phyloP scores from a whole-genome alignment of 2,329 filamentous ascomycete species.

The Dactylellina leptospora region DNA sequence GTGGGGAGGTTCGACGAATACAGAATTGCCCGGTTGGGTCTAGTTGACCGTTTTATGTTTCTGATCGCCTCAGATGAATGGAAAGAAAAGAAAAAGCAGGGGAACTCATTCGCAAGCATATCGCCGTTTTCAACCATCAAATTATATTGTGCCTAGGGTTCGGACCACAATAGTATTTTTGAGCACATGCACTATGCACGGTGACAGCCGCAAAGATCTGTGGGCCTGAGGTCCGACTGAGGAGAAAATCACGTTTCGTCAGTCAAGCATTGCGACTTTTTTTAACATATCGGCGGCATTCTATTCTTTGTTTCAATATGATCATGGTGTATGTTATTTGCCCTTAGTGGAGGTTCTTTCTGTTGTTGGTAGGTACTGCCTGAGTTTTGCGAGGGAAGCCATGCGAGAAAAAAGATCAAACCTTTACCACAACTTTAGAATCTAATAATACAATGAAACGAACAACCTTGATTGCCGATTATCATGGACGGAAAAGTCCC shows the following conservation, averaged over 20 bases:
- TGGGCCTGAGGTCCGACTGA: background rate
- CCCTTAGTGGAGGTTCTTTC: background rate
- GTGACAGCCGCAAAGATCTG: constrained; percentile 31
- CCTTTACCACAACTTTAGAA: constrained; percentile 2
- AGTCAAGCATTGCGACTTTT: background rate
- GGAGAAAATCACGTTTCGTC: constrained; percentile 1
- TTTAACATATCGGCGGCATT: constrained; percentile 4
- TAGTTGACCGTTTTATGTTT: constrained; percentile 44
- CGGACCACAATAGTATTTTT: constrained; percentile 4
- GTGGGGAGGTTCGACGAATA: constrained; percentile 9
- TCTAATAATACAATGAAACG: constrained; percentile 24
- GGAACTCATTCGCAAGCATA: constrained; percentile 9
- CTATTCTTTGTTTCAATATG: constrained; percentile 4
- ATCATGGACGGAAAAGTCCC: constrained; percentile 9
- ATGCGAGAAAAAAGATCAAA: background rate
- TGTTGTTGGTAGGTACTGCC: constrained; percentile 2
- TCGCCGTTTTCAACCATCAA: constrained; percentile 17
- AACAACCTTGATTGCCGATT: constrained; percentile 10
- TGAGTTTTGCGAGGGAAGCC: background rate
- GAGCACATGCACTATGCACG: constrained; percentile 34
- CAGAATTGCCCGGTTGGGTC: constrained; percentile 17
- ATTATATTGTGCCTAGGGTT: constrained; percentile 11
- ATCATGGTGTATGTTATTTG: background rate
- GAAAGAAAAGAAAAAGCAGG: constrained; percentile 27
- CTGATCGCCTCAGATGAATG: constrained; percentile 26